Percentiles rank a stretch among this genome's conserved stretches.
Conservation (phyloP, 169 alveolate species). For the Eimeria mitis region DNA sequence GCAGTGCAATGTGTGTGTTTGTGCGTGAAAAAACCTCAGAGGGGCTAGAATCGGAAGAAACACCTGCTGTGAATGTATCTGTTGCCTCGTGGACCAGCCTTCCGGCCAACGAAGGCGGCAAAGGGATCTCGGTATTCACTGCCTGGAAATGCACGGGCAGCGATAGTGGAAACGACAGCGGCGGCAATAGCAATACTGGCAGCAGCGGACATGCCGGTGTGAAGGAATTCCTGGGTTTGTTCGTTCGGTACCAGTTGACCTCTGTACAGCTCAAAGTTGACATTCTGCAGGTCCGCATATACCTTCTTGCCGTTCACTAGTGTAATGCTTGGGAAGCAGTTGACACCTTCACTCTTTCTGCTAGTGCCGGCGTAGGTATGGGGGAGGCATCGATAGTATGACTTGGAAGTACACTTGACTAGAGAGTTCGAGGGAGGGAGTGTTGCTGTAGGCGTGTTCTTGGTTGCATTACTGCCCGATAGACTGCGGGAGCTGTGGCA, state of each 20-base stretch:
- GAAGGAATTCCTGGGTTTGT: conserved; percentile 23
- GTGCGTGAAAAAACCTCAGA: background rate
- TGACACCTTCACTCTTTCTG: background rate
- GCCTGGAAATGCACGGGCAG: conserved; percentile 40
- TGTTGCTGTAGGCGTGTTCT: background rate
- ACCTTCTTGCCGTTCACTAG: background rate
- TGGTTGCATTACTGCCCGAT: background rate
- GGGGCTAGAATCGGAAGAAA: background rate
- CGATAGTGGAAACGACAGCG: conserved; percentile 4
- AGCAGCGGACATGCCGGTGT: conserved; percentile 40
- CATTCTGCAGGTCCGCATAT: conserved; percentile 43
- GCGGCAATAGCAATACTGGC: background rate
- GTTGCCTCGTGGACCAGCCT: conserved; percentile 21
- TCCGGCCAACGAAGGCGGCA: background rate
- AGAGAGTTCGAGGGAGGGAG: background rate
- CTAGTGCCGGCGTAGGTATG: background rate
- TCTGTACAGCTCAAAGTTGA: conserved; percentile 58
- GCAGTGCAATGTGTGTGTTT: background rate
- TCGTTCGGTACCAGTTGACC: conserved; percentile 19
- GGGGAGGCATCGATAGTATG: background rate
- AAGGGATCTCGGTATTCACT: conserved; percentile 4
- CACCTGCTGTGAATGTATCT: background rate
- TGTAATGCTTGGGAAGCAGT: background rate
- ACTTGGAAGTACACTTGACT: background rate
- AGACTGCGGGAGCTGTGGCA: background rate